Conservation (phyloP, 345 rosid genomes). For the Aquilaria sinensis region DNA sequence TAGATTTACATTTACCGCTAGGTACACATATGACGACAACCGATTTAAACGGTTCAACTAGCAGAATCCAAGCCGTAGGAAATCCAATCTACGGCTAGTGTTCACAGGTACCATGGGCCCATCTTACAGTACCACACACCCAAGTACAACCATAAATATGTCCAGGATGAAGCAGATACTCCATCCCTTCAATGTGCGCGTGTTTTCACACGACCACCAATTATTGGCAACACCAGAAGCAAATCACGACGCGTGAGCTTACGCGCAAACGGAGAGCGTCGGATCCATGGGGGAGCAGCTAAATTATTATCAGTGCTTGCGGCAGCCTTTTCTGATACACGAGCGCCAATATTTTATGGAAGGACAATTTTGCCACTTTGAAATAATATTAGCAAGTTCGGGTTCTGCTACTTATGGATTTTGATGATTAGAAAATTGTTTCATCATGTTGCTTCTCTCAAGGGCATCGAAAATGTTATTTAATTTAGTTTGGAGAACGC, state of each 20-base stretch:
- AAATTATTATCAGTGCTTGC: slow-evolving; percentile 12
- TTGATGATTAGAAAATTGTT: too few relatives aligned
- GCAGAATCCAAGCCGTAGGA: slow-evolving; percentile 26
- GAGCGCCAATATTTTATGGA: slow-evolving; percentile 10
- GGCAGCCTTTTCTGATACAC: slow-evolving; percentile 17
- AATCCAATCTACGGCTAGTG: slow-evolving; percentile 24
- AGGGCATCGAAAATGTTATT: too few relatives aligned
- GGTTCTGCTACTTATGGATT: too few relatives aligned
- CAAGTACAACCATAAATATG: slow-evolving; percentile 12
- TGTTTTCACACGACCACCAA: slow-evolving; percentile 1
- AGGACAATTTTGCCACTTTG: slow-evolving; percentile 18
- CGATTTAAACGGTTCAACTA: slow-evolving; percentile 10
- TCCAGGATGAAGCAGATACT: neutral
- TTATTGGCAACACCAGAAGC: neutral
- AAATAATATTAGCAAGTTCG: too few relatives aligned
- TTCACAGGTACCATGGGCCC: slow-evolving; percentile 12
- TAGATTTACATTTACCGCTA: slow-evolving; percentile 37
- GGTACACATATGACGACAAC: slow-evolving; percentile 19
- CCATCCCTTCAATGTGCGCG: slow-evolving; percentile 11
- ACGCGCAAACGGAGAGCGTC: slow-evolving; percentile 2
- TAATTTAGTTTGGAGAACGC: too few relatives aligned
- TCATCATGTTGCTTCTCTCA: too few relatives aligned
- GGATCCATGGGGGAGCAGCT: neutral
- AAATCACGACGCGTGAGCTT: too few relatives aligned
- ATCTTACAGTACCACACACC: slow-evolving; percentile 26